Conservation (phyloP, 2,329 filamentous ascomycete species). For the Apiospora sp. region DNA sequence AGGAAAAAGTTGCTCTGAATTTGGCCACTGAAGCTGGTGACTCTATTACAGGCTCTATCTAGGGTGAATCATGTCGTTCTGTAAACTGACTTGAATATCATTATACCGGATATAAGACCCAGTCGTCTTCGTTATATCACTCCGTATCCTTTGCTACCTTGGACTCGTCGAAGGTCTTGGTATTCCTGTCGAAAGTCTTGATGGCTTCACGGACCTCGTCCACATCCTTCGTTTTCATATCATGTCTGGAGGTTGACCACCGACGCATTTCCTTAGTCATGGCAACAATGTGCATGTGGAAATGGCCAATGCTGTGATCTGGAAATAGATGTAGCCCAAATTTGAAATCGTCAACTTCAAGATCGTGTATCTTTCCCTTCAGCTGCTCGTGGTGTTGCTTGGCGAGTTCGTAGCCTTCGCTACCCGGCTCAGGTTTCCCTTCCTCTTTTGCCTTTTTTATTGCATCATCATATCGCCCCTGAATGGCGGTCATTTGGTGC, state of each 20-base stretch:
- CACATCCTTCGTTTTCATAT: conserved; percentile 36
- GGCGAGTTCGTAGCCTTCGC: conserved; percentile 13
- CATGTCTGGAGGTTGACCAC: conserved; percentile 33
- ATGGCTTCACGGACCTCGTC: conserved; percentile 33
- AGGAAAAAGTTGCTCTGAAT: neutral
- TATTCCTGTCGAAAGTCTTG: too few relatives aligned
- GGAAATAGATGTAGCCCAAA: conserved; percentile 37
- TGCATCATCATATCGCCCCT: neutral
- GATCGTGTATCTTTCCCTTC: neutral
- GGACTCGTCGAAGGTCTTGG: neutral
- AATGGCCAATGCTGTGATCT: conserved; percentile 33
- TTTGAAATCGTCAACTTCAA: conserved; percentile 32
- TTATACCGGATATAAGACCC: neutral
- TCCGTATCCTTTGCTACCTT: neutral
- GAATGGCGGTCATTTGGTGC: conserved; percentile 30
- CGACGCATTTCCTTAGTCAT: conserved; percentile 20
- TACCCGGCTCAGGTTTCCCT: too few relatives aligned
- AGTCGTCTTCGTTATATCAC: neutral
- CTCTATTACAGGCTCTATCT: neutral
- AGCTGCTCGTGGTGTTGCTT: conserved; percentile 29
- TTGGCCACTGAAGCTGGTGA: neutral
- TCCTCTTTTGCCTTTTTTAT: too few relatives aligned
- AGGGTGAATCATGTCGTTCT: neutral
- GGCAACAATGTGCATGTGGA: conserved; percentile 37
- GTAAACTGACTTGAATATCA: neutral